Base-by-base conservation (phyloP, 352 stramenopile genomes). In the Aphanomyces cochlioides region DNA sequence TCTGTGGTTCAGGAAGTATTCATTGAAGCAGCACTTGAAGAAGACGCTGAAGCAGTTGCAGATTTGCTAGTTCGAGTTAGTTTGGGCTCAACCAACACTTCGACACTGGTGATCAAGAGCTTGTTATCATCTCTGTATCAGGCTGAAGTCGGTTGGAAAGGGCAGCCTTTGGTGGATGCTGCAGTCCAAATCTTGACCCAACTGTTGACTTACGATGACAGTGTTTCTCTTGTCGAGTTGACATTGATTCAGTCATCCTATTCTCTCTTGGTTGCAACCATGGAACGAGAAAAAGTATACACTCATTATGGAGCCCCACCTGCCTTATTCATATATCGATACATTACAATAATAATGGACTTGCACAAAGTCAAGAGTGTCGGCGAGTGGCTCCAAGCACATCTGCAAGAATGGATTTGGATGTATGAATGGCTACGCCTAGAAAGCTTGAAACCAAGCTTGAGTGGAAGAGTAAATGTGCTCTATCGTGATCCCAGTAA, bases 401-500 rank as follows among this genome's bases (percentile, higher is more conserved):
- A 92, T 64, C 75, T 77, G 4, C 74, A 63, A 37, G 75, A 84
- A 21, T 94, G 87, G 86, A 79, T 89, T 36, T 96, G 88, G 88
- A 81, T 90, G 61, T 93, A 96, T 64, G 85, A 96, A 57, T 96
- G 88, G 88, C 72, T 96, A n/a, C 87, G 88, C 45, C 59, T 94
- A 8, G 87, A 96, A 66, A 95, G 85, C 38, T 74, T 96, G 54
- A 87, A 91, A 45, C 86, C 85, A 19, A 89, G 78, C 65, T 74
- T 95, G 12, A 86, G 87, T 59, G 87, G 87, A 5, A 83, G 86
- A 34, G 70, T 90, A 8, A 72, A 78, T 0, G 60, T 90, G 36
- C 64, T 96, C 13, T 80, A 78, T 67, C 86, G 86, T 0, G 87
- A 96, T 19, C 75, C 83, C 19, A 77, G 75, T n/a, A 96, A 96